Evolutionary conservation across 1,284 basidiomycete species (phyloP).

Genomic region (Phylloporus gajari): DNA sequence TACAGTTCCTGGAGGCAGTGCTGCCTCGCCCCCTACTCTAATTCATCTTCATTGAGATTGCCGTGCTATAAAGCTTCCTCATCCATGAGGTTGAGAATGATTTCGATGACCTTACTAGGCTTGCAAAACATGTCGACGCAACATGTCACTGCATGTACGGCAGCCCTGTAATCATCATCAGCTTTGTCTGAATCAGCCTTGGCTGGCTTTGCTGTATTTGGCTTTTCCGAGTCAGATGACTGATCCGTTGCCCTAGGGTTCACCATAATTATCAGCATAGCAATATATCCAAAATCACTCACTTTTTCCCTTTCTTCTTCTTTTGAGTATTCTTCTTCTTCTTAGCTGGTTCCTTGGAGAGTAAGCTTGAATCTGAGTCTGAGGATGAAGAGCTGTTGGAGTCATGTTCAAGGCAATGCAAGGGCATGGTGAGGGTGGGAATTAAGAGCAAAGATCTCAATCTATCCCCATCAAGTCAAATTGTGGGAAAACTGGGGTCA

Average conservation of each 20-base stretch:
- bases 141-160: background rate
- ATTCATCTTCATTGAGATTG: background rate
- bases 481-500: background rate
- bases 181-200: background rate
- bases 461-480: background rate
- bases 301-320: background rate
- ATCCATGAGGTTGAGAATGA: background rate
- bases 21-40: conserved; percentile 1
- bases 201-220: background rate
- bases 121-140: conserved; percentile 5
- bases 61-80: background rate
- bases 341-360: background rate
- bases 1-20: background rate
- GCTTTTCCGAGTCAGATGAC: background rate
- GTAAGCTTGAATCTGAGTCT: background rate
- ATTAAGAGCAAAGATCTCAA: background rate
- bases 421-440: background rate
- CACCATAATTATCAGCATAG: no score
- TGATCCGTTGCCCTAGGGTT: no score
- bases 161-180: background rate
- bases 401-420: background rate
- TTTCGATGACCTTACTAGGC: background rate
- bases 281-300: background rate
- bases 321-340: background rate
- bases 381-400: background rate